These are phyloP conservation scores for Phlebiopsis flavidoalba DNA, from an alignment of 768 basidiomycete genomes.

Conservation along the genomic window DNA sequence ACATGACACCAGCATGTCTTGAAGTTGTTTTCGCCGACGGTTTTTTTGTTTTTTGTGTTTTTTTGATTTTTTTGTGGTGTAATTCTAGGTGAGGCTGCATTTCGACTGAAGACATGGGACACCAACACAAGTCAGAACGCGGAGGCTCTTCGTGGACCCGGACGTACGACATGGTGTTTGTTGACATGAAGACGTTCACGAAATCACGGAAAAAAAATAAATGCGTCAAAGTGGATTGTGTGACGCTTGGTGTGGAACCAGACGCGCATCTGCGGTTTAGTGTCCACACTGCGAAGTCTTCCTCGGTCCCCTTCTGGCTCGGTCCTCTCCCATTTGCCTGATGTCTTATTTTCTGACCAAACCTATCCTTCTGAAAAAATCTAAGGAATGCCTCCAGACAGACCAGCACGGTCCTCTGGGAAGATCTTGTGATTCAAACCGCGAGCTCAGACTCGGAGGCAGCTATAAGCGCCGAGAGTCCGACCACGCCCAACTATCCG, in stretches of 20 bases:
- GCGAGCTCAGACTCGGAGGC: constrained; percentile 23
- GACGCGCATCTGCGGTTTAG: background rate
- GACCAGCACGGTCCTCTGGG: constrained; percentile 12
- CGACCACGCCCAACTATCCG: constrained; percentile 13
- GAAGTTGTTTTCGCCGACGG: constrained; percentile 22
- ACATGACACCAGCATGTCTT: constrained; percentile 21
- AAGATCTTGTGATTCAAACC: constrained; percentile 42
- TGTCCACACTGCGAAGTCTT: background rate
- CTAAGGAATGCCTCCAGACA: constrained; percentile 13
- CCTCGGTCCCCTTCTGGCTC: background rate
- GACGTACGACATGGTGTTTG: background rate
- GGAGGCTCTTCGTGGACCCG: too few relatives aligned
- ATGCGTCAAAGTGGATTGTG: too few relatives aligned
- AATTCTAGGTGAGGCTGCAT: constrained; percentile 21
- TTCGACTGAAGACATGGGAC: background rate
- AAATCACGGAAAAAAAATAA: background rate
- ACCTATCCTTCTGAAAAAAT: background rate
- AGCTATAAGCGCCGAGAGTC: constrained; percentile 19
- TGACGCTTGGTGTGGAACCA: background rate
- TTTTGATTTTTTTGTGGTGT: too few relatives aligned
- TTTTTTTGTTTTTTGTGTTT: too few relatives aligned
- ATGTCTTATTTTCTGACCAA: background rate
- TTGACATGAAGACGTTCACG: background rate
- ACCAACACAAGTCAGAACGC: too few relatives aligned
- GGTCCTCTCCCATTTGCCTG: background rate